Evolutionary conservation across 768 basidiomycete genomes (phyloP), one percentile per base, ranked within the genome.

Genomic region (Nevesoporus exiguus): DNA sequence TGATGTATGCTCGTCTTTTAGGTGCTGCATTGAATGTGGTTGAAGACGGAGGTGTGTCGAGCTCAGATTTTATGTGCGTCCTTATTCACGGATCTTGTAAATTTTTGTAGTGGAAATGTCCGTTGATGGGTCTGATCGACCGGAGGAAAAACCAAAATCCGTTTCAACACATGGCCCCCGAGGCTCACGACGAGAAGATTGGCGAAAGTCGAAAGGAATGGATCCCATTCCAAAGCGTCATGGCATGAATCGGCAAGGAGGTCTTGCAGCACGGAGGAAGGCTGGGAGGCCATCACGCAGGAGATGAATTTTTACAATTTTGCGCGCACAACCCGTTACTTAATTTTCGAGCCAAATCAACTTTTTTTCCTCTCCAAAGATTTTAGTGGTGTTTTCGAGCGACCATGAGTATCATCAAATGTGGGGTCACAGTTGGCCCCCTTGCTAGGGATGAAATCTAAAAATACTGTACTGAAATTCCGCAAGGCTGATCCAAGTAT

Each of bases 111-210:
- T 81, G 56, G 70, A 73, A 5, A 86, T 85, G 83, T 73, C 75
- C 49, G 64, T 85, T 39, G 86, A 90, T 47, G 62, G 55, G 42
- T 54, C 60, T 4, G 58, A 44, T 36, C 53, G 41, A 48, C 45
- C 65, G n/a, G 51, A 69, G 24, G 69, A 70, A 43, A 60, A 61
- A 53, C 48, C 72, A 5, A 67, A 66, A 46, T 68, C 66, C 21
- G 77, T 93, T 57, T 93, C 92, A 9, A 95, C 93, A 3, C 90
- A 93, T 62, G 93, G 92, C 13, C 80, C 85, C 3, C 82, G 91
- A 30, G 75, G 78, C 47, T 88, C 89, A 45, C 76, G 93, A 55
- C 77, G 89, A 58, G 92, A 93, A 66, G 77, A 83, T 59, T 95
- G 93, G 93, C 76, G 91, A 66, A 73, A 73, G 52, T 86, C 91